Conservation (phyloP, 345 rosid genomes). For the Syzygium jambos region DNA sequence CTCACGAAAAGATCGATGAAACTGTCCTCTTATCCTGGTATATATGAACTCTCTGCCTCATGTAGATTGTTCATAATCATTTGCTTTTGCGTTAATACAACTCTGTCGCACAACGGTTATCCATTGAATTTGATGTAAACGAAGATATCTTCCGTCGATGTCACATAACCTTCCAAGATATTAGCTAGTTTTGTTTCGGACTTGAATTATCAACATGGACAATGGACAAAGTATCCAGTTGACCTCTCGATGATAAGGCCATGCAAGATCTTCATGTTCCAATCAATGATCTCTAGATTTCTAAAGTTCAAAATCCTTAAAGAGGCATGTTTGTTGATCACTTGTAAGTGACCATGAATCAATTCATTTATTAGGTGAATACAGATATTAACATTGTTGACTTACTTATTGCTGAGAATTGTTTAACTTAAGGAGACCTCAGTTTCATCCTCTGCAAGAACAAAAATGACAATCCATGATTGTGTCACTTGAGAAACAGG, state of each 20-base stretch:
- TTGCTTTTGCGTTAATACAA: neutral
- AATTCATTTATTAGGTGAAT: neutral
- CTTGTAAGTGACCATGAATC: neutral
- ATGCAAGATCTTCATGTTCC: neutral
- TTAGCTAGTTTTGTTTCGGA: neutral
- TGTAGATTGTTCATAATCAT: neutral
- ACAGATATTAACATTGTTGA: neutral
- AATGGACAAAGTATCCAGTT: neutral
- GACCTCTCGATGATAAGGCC: neutral
- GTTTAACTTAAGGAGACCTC: neutral
- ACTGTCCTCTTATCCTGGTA: conserved; percentile 28
- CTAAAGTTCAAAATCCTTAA: neutral
- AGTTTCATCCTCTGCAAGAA: neutral
- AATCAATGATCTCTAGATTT: neutral
- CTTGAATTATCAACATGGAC: neutral
- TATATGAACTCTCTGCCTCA: neutral
- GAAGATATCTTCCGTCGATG: neutral
- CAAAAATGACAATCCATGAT: neutral
- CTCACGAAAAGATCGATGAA: conserved; percentile 36
- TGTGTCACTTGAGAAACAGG: conserved; percentile 3
- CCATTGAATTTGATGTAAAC: neutral
- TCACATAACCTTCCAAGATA: neutral
- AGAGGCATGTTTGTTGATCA: neutral
- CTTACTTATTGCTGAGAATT: neutral
- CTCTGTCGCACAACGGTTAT: neutral